Evolutionary conservation across 1,284 basidiomycete species (phyloP), one percentile per base, ranked within the genome.

Genomic region (Coniferiporia sulphurascens): DNA sequence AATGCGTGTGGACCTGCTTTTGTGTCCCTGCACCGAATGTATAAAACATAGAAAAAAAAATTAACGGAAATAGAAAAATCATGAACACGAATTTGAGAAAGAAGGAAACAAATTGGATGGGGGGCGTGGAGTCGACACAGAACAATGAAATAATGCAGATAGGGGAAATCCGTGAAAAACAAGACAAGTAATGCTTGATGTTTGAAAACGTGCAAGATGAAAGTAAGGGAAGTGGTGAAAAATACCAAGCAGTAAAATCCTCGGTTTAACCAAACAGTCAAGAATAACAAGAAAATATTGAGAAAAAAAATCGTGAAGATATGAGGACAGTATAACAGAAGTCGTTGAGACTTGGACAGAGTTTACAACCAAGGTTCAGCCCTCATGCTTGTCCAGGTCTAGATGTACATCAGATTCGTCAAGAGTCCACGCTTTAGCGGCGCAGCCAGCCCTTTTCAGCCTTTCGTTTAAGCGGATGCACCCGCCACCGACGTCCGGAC

Each of bases 401-500:
- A 43, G 12, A 43, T 43, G 44, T 15, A 17, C 53, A 15, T 41
- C 38, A 17, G 43, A 3, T n/a, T 10, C 17, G 9, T 13, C 8
- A 52, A 36, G 35, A 10, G 10, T 36, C 19, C 21, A 21, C 32
- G 2, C 45, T 19, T 59, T 52, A 60, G 15, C 54, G 27, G 19
- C 48, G 21, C 15, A 62, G 44, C 34, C 58, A 46, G 10, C 61
- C 61, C 61, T 59, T 60, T 32, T 62, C 61, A 21, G 48, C 61
- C 21, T 59, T 59, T 22, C 61, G 44, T 50, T 59, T 62, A 48
- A 62, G 50, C 22, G 61, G 61, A 62, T 62, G 61, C 36, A 62
- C 61, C 22, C 36, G 52, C 61, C 61, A 62, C 38, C 61, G 46
- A n/a, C 61, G 46, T 17, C 41, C 44, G 35, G 46, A 35, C n/a